Evolutionary conservation across 2,329 filamentous ascomycete species (phyloP), one percentile per base, ranked within the genome.

Genomic region (Penicillium sp.): DNA sequence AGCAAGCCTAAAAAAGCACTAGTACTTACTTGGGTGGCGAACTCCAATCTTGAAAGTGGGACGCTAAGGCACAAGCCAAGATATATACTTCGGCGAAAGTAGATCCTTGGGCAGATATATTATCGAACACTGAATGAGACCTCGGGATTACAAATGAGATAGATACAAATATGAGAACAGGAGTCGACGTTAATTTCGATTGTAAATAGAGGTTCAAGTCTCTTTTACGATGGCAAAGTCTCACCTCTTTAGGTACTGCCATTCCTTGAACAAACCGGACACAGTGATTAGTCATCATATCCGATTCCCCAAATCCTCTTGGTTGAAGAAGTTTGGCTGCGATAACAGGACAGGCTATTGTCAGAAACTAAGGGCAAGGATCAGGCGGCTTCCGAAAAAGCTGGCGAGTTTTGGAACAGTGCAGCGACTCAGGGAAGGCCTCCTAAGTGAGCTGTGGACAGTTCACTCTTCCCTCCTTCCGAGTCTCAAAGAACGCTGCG

Each of bases 281-380:
- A 42, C 5, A 11, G n/a, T 42, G 49, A 21, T 55, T 55, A 55
- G 53, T 55, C 46, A 55, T 35, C 53, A 46, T 43, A 35, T 46
- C 53, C 39, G 52, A 54, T 54, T 39, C 13, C 26, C 29, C 26
- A 46, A 50, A 43, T 26, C 46, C 11, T 33, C 24, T 10, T 31
- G 21, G 16, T 33, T 24, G 24, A 24, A 39, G 19, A 33, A 55
- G 19, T 8, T 10, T 37, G 26, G 19, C 27, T 10, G 27, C 11
- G 21, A 48, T 27, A 33, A 21, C 26, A 48, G 4, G 9, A 31
- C 22, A 35, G n/a, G 19, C n/a, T 33, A 10, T 10, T 27, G n/a
- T 33, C 29, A 19, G 33, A 7, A 11, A 16, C 16, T 6, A 19
- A 31, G 46, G 4, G 5, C 9, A 42, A 42, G n/a, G 7, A 39